Evolutionary conservation across 2,329 filamentous ascomycete genomes (phyloP), one percentile per base, ranked within the genome.

Genomic region (Verticillium albo-atrum): DNA sequence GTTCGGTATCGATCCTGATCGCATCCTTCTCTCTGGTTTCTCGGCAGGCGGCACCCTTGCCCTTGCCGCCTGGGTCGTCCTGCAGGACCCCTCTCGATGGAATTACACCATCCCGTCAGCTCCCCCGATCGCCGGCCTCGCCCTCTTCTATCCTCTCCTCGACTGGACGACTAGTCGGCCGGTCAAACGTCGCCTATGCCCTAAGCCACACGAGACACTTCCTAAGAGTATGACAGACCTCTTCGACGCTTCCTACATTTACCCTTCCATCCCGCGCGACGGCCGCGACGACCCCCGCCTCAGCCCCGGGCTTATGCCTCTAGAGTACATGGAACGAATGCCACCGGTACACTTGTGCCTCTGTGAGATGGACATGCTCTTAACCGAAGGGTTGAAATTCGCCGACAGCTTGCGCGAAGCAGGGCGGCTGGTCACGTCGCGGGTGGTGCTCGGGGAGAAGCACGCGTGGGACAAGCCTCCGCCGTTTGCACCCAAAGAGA

Each of bases 331-430:
- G 3, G 72, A 73, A 12, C 75, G 83, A 42, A 79, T 87, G 3
- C 75, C 79, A 0, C 79, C 82, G 17, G 70, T 88, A 3, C 76
- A 87, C 20, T 72, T 88, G 50, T 84, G 82, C 65, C 80, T 86
- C 3, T 89, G 86, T 71, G 86, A 89, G 72, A 83, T 80, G 70
- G 84, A 88, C 68, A 88, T 88, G 83, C 71, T 88, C n/a, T 77
- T 85, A 10, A 75, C 74, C 2, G 85, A 88, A 67, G 85, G 83
- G 12, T 75, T 88, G 61, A 76, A 78, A 4, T 88, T 92, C 63
- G 80, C 84, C 12, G 78, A 85, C 56, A 77, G 88, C 23, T 70
- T 92, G 9, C 74, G 73, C 61, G 62, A 65, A 14, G 57, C 61
- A 15, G 57, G 62, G 2, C 32, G 59, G 12, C 51, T 50, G 23